Conservation (phyloP, 2,329 filamentous ascomycete genomes). For the Claviceps capensis region DNA sequence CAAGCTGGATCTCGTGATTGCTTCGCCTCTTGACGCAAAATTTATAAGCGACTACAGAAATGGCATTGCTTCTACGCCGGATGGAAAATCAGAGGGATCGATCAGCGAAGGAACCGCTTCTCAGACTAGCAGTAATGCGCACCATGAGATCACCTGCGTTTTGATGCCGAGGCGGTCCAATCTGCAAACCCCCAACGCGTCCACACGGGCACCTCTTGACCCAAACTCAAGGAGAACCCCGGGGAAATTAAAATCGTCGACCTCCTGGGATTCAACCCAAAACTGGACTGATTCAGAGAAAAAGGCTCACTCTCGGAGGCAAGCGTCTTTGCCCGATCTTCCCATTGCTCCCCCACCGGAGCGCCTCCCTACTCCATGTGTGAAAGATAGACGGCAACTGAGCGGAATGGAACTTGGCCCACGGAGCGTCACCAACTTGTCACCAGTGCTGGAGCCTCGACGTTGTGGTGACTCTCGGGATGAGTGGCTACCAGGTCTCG, state of each 20-base stretch:
- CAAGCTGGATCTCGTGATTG: background rate
- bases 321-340: too few species aligned
- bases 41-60: slow-evolving; percentile 8
- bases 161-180: slow-evolving; percentile 34
- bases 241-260: background rate
- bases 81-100: background rate
- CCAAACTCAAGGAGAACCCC: background rate
- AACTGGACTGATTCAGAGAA: slow-evolving; percentile 24
- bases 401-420: too few species aligned
- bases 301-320: slow-evolving; percentile 6
- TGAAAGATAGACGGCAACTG: too few species aligned
- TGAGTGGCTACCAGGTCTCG: too few species aligned
- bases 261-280: background rate
- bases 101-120: background rate
- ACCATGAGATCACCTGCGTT: slow-evolving; percentile 22
- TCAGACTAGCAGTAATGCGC: background rate
- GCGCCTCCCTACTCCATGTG: too few species aligned
- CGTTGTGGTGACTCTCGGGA: too few species aligned
- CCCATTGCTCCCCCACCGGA: too few species aligned
- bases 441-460: too few species aligned
- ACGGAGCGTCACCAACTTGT: too few species aligned
- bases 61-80: background rate
- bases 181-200: slow-evolving; percentile 34
- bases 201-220: slow-evolving; percentile 20
- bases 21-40: slow-evolving; percentile 1